Percentiles rank a stretch among this genome's conserved stretches.
Evolutionary conservation across 108 stramenopile genomes (phyloP).

Genomic region (Discostella stelligeroides): DNA sequence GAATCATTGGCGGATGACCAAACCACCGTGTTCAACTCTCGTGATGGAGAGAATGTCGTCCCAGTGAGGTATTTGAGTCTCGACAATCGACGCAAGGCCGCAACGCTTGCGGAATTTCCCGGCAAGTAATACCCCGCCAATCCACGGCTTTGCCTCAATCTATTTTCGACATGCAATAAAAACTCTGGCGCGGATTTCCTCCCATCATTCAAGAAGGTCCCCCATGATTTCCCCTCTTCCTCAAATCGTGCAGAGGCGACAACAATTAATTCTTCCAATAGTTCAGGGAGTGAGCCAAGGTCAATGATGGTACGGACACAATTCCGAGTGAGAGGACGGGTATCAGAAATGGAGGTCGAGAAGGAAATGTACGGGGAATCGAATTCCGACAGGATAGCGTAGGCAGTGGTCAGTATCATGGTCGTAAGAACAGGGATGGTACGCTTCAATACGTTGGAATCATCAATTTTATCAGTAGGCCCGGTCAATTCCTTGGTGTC

Average conservation of each 20-base stretch:
- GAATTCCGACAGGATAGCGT: slow-evolving; percentile 41
- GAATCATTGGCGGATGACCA: slow-evolving; percentile 24
- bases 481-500: neutral
- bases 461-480: too few species aligned
- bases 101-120: slow-evolving; percentile 19
- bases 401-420: slow-evolving; percentile 29
- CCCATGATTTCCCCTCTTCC: slow-evolving; percentile 30
- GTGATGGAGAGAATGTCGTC: neutral
- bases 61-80: slow-evolving; percentile 10
- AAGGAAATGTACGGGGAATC: slow-evolving; percentile 18
- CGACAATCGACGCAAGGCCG: slow-evolving; percentile 27
- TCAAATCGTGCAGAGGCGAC: slow-evolving; percentile 28
- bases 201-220: slow-evolving; percentile 18
- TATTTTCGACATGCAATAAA: slow-evolving; percentile 39
- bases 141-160: slow-evolving; percentile 33
- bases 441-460: neutral
- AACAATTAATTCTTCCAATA: slow-evolving; percentile 41
- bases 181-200: slow-evolving; percentile 35
- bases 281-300: slow-evolving; percentile 25
- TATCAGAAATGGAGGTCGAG: slow-evolving; percentile 17
- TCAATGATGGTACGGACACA: slow-evolving; percentile 45
- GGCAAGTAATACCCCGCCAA: slow-evolving; percentile 40
- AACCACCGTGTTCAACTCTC: neutral
- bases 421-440: slow-evolving; percentile 21
- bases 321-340: slow-evolving; percentile 37